These are phyloP conservation scores for Pholiota molesta DNA, from an alignment of 768 basidiomycete species.

Conservation along the genomic window DNA sequence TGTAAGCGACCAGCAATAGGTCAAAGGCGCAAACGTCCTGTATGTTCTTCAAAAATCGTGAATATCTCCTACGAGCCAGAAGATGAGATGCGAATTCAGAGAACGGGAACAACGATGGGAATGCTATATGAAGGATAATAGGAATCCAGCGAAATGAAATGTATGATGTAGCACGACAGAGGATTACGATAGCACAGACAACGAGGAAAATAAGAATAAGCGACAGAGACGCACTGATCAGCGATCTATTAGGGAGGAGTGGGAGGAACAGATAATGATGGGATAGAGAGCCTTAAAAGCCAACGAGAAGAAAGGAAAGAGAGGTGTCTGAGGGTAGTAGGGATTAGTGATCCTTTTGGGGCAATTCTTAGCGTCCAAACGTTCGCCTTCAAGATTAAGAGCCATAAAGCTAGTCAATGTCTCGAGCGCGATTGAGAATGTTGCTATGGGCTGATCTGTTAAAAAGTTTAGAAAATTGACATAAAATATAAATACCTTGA, in stretches of 20 bases:
- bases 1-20: slow-evolving; percentile 15
- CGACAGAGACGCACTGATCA: slow-evolving; percentile 7
- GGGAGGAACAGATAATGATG: slow-evolving; percentile 15
- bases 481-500: slow-evolving; percentile 25
- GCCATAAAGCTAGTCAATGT: not conserved
- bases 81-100: not conserved
- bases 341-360: not conserved
- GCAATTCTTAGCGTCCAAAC: too few species aligned
- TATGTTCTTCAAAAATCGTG: not conserved
- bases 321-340: not conserved
- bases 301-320: slow-evolving; percentile 3
- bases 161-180: slow-evolving; percentile 36
- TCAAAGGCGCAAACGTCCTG: slow-evolving; percentile 7
- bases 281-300: slow-evolving; percentile 7
- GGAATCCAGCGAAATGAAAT: slow-evolving; percentile 18
- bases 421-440: not conserved
- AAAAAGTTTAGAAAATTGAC: not conserved
- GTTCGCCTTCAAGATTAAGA: not conserved
- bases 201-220: slow-evolving; percentile 21
- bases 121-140: slow-evolving; percentile 1
- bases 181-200: slow-evolving; percentile 41
- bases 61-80: not conserved
- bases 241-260: slow-evolving; percentile 24
- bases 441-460: not conserved
- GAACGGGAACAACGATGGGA: not conserved